Conservation (phyloP, 2,329 filamentous ascomycete genomes). For the Penicillium sclerotiorum region DNA sequence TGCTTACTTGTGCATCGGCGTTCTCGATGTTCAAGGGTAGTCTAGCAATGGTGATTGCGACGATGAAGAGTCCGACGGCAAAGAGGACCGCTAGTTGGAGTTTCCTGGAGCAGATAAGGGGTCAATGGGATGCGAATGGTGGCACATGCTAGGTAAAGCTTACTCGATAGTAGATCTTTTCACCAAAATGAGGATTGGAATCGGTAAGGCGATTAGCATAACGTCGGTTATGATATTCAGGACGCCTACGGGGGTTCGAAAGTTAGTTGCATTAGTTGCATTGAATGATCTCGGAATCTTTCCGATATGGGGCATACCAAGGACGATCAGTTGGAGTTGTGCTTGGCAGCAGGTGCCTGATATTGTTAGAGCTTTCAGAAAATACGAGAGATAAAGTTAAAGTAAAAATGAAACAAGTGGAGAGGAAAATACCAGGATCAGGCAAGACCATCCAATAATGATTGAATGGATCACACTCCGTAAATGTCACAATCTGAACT, state of each 20-base stretch:
- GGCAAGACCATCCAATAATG: conserved; percentile 20
- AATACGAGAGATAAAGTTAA: not conserved
- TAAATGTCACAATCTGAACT: conserved; percentile 21
- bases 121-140: conserved; percentile 1
- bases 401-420: not conserved
- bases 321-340: conserved; percentile 19
- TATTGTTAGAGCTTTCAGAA: conserved; percentile 4
- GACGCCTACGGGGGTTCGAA: conserved; percentile 3
- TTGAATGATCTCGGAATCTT: not conserved
- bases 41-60: conserved; percentile 18
- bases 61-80: conserved; percentile 18
- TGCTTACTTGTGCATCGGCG: conserved; percentile 11
- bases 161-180: conserved; percentile 13
- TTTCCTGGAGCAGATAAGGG: conserved; percentile 4
- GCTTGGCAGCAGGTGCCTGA: conserved; percentile 14
- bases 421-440: conserved; percentile 13
- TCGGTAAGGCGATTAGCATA: conserved; percentile 19
- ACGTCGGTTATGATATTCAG: conserved; percentile 17
- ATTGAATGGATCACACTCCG: conserved; percentile 18
- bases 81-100: conserved; percentile 14
- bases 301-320: conserved; percentile 7
- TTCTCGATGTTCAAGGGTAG: conserved; percentile 15
- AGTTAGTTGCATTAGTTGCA: conserved; percentile 2
- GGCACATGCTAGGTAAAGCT: not conserved
- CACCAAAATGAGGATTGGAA: conserved; percentile 15